A percentile compares a stretch with the other conserved stretches of the same genome.
phyloP scores from a whole-genome alignment of 106 monocot genomes.

The Apostasia ramifera region DNA sequence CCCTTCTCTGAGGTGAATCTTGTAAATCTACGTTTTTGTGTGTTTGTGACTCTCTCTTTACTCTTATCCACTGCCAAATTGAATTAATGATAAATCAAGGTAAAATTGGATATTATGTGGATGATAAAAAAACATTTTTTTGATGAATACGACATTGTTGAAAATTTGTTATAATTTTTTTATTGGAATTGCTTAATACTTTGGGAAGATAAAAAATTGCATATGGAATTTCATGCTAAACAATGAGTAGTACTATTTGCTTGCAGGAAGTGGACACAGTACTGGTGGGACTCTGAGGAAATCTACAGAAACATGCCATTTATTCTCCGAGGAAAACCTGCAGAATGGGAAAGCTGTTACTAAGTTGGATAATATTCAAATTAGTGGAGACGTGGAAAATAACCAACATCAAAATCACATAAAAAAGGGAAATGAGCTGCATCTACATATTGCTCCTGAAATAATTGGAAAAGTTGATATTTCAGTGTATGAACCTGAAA shows the following conservation, averaged over 20 bases:
- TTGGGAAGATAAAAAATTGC: background rate
- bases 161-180: background rate
- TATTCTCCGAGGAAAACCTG: slow-evolving; percentile 2
- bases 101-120: background rate
- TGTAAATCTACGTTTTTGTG: background rate
- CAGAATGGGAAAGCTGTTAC: slow-evolving; percentile 15
- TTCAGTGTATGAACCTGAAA: slow-evolving; percentile 1
- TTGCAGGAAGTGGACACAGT: slow-evolving; percentile 12
- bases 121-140: background rate
- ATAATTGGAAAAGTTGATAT: slow-evolving; percentile 6
- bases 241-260: background rate
- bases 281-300: background rate
- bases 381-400: background rate
- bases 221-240: background rate
- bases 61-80: background rate
- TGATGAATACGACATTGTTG: background rate
- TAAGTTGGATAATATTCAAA: background rate
- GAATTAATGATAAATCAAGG: background rate
- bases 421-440: slow-evolving; percentile 14
- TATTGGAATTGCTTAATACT: background rate
- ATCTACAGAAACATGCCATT: background rate
- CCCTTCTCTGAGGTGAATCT: too few species aligned
- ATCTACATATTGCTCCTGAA: slow-evolving; percentile 7
- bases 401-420: background rate
- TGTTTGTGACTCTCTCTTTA: background rate